Conservation (phyloP, 129 eudicot genomes). For the Ambrosia trifida region DNA sequence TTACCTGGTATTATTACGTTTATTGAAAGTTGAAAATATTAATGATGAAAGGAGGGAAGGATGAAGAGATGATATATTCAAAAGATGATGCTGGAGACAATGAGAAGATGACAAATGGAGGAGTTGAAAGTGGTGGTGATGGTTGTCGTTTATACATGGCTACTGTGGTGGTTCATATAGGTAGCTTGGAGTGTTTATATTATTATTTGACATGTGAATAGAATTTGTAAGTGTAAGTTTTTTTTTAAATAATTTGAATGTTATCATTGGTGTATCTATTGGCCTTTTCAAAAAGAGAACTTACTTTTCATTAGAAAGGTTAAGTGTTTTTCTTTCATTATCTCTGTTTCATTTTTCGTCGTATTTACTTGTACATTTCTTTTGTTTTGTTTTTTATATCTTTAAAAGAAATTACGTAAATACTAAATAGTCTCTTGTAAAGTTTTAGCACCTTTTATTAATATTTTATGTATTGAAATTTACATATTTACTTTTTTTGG, state of each 20-base stretch:
- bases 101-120: conserved; percentile 39
- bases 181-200: conserved; percentile 16
- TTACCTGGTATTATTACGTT: too few species aligned
- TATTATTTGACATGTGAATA: conserved; percentile 28
- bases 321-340: neutral
- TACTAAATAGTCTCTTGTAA: too few species aligned
- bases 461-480: too few species aligned
- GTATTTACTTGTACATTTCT: too few species aligned
- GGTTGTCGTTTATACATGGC: conserved; percentile 31
- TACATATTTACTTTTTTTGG: too few species aligned
- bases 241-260: neutral
- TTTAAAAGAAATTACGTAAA: too few species aligned
- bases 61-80: conserved; percentile 38
- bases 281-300: neutral
- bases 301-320: conserved; percentile 17
- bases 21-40: neutral
- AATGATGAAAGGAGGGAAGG: conserved; percentile 30
- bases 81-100: conserved; percentile 56
- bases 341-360: too few species aligned
- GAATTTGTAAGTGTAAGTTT: neutral
- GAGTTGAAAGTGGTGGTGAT: conserved; percentile 30
- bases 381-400: too few species aligned
- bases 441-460: too few species aligned
- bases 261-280: neutral
- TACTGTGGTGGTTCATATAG: conserved; percentile 30